Percentiles rank a stretch among this genome's conserved stretches.
Evolutionary conservation across 2,329 filamentous ascomycete species (phyloP).

Genomic region (Botrytis squamosa): DNA sequence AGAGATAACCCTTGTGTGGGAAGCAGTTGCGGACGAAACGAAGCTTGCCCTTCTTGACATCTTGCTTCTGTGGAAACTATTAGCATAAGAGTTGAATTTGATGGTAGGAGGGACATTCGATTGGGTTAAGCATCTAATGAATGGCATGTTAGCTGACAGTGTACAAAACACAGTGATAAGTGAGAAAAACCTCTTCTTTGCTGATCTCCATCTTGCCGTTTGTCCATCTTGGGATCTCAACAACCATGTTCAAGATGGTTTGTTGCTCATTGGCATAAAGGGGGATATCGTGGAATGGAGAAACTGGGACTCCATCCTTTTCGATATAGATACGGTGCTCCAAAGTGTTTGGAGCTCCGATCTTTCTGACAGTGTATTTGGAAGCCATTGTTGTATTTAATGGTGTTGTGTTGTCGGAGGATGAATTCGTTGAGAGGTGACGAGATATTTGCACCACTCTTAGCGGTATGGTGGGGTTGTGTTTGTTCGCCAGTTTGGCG

Average conservation of each 20-base stretch:
- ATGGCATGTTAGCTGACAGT: slow-evolving; percentile 4
- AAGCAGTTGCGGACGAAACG: slow-evolving; percentile 99
- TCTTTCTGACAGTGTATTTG: slow-evolving; percentile 76
- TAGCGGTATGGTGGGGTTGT: slow-evolving; percentile 9
- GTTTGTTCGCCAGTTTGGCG: slow-evolving; percentile 20
- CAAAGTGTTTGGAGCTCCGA: slow-evolving; percentile 86
- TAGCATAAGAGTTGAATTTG: neutral
- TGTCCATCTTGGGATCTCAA: slow-evolving; percentile 99
- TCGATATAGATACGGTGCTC: slow-evolving; percentile 98
- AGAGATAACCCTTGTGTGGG: slow-evolving; percentile 99
- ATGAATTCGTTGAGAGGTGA: slow-evolving; percentile 23
- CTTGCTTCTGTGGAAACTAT: slow-evolving; percentile 65
- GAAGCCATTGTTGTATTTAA: slow-evolving; percentile 39
- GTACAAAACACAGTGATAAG: slow-evolving; percentile 48
- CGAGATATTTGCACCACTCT: slow-evolving; percentile 23
- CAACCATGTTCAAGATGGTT: slow-evolving; percentile 97
- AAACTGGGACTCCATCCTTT: slow-evolving; percentile 92
- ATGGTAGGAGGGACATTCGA: slow-evolving; percentile 12
- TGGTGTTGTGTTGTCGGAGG: slow-evolving; percentile 19
- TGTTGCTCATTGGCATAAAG: slow-evolving; percentile 96
- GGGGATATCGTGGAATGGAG: slow-evolving; percentile 97
- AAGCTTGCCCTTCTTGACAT: slow-evolving; percentile 99
- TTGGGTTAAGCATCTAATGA: slow-evolving; percentile 22
- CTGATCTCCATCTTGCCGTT: slow-evolving; percentile 94
- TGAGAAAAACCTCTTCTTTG: slow-evolving; percentile 67